A percentile compares a stretch with the other conserved stretches of the same genome.
These are phyloP conservation scores for Ceratocystiopsis sp. DNA, from an alignment of 2,329 filamentous ascomycete species.

Conservation along the genomic window DNA sequence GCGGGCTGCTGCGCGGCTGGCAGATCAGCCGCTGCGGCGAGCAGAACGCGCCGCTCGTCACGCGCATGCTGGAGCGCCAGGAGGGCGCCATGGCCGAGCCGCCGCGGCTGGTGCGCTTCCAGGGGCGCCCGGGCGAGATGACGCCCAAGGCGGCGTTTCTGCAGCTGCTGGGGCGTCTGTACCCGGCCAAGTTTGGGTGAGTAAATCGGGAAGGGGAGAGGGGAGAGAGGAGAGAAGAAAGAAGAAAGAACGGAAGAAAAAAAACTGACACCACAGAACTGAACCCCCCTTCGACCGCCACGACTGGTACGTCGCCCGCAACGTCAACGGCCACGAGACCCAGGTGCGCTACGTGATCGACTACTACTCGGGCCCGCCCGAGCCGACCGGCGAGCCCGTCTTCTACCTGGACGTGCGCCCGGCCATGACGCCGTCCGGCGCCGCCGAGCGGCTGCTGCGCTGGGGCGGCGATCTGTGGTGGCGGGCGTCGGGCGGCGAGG, in stretches of 20 bases:
- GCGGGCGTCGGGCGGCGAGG: slow-evolving; percentile 60
- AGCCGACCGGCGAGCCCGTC: slow-evolving; percentile 75
- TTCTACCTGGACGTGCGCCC: slow-evolving; percentile 93
- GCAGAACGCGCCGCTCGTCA: slow-evolving; percentile 29
- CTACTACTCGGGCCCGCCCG: slow-evolving; percentile 75
- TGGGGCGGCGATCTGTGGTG: slow-evolving; percentile 95
- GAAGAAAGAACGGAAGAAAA: background rate
- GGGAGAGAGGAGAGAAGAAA: too few species aligned
- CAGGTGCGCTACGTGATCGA: slow-evolving; percentile 93
- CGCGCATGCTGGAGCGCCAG: slow-evolving; percentile 18
- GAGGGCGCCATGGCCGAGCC: slow-evolving; percentile 12
- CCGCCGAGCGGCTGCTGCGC: slow-evolving; percentile 65
- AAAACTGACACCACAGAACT: slow-evolving; percentile 28
- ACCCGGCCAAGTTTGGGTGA: slow-evolving; percentile 63
- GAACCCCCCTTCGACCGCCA: slow-evolving; percentile 90
- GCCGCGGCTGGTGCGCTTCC: slow-evolving; percentile 70
- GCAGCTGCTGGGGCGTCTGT: slow-evolving; percentile 61
- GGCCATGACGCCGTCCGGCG: slow-evolving; percentile 63
- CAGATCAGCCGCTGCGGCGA: slow-evolving; percentile 59
- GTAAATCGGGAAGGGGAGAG: slow-evolving; percentile 14
- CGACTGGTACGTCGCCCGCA: slow-evolving; percentile 83
- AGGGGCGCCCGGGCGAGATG: slow-evolving; percentile 73
- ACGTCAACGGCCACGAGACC: slow-evolving; percentile 47
- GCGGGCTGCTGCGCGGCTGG: slow-evolving; percentile 57
- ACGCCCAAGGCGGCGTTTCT: slow-evolving; percentile 84